Conservation (phyloP, 768 basidiomycete genomes). For the Clitopilus passeckerianus region DNA sequence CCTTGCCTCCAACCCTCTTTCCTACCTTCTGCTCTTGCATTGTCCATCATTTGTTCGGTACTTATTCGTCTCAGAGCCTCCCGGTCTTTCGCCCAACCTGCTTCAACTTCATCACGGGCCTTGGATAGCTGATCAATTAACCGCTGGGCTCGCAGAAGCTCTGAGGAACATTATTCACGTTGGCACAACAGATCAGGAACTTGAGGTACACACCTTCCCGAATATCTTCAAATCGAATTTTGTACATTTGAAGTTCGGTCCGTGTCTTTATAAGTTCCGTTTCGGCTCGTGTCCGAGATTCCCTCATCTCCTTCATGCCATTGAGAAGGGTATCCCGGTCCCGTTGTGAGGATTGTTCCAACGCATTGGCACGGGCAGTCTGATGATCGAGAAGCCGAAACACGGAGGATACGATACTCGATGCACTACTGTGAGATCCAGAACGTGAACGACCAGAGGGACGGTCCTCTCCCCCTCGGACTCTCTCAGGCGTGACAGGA, state of each 20-base stretch:
- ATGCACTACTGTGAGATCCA: not conserved
- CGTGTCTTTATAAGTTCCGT: not conserved
- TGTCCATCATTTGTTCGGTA: not conserved
- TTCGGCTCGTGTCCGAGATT: not conserved
- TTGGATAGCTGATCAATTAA: not conserved
- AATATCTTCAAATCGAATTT: not conserved
- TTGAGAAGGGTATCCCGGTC: not conserved
- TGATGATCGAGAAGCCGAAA: not conserved
- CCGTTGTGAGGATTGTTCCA: not conserved
- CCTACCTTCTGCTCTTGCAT: not conserved
- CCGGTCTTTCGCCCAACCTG: not conserved
- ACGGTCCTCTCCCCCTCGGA: not conserved
- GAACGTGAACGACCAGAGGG: not conserved
- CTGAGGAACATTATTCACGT: not conserved
- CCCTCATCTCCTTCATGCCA: not conserved
- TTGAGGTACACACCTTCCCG: not conserved
- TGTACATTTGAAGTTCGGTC: not conserved
- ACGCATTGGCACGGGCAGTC: not conserved
- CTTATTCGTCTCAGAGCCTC: not conserved
- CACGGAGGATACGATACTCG: not conserved
- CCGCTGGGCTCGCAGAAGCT: not conserved
- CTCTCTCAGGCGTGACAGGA: not conserved
- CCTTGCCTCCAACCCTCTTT: not conserved
- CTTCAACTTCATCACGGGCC: not conserved
- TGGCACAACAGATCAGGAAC: not conserved